Base-by-base conservation (phyloP, 176 grass and related monocot species). In the Tuctoria greenei region DNA sequence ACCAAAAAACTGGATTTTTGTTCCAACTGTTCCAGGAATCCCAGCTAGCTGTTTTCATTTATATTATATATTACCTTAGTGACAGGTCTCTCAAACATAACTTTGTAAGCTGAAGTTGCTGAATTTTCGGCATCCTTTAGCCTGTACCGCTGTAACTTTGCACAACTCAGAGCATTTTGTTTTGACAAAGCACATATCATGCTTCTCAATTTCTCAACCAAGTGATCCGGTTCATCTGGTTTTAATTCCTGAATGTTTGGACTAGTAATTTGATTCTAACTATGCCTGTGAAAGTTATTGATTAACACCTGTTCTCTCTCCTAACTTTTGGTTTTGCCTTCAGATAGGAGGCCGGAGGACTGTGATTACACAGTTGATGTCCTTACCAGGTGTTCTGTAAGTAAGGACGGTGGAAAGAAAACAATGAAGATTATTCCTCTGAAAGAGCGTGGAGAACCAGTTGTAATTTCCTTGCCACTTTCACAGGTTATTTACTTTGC, bases 391-490 rank as follows among this genome's bases (percentile, higher is more conserved):
- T 94, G 91, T 85, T 73, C 71, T 80, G 70, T 81, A 26, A 94
- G 61, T 52, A 98, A 98, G 85, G 95, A 97, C 59, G 71, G n/a
- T 50, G 82, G 66, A 49, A 98, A 92, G 59, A 90, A 91, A 72
- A 37, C 76, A 31, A 87, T 72, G 70, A 98, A 88, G 58, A 82
- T 94, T 71, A 57, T 94, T 74, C 73, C 86, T 24, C 61, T 98
- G 82, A 91, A 82, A 81, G 79, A 79, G 34, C 86, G 35, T 71
- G 91, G 95, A 66, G 95, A 98, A 82, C 84, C 95, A 61, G 76
- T 81, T 88, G 91, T 98, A 26, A 64, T 98, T 85, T 94, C 95
- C 1, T 58, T 98, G 65, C 72, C 91, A 73, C 91, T 98, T 80
- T 92, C 86, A 28, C 95, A 92, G 91, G 91, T 94, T 37, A 78